These are phyloP conservation scores for Diaporthe nobilis DNA, from an alignment of 2,329 filamentous ascomycete genomes.

Conservation along the genomic window DNA sequence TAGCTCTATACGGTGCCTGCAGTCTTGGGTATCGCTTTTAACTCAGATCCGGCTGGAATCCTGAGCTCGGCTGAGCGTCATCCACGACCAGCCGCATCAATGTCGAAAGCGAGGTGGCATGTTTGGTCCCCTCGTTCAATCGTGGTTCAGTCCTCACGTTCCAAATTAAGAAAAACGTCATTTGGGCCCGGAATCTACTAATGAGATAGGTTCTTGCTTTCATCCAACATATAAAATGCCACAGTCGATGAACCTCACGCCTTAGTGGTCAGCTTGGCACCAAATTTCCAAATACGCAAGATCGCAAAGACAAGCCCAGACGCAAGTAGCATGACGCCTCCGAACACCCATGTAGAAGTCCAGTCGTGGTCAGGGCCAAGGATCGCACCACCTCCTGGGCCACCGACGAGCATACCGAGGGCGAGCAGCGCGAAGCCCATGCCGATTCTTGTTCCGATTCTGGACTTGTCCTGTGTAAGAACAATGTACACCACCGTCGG, in stretches of 20 bases:
- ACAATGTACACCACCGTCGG: constrained; percentile 55
- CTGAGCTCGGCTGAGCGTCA: not conserved
- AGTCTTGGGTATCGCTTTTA: not conserved
- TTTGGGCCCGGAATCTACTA: fast-evolving
- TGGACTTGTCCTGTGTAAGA: constrained; percentile 56
- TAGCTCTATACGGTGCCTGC: not conserved
- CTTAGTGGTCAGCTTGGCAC: not conserved
- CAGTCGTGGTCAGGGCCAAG: constrained; percentile 46
- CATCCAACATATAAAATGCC: no score
- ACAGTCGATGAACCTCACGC: not conserved
- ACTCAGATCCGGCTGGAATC: not conserved
- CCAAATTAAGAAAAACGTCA: not conserved
- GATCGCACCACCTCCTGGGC: constrained; percentile 53
- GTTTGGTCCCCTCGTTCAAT: no score
- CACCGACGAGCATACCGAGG: constrained; percentile 51
- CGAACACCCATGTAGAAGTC: constrained; percentile 46
- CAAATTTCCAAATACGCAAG: not conserved
- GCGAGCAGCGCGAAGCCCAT: constrained; percentile 52
- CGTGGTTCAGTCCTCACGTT: no score
- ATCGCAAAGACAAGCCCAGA: not conserved
- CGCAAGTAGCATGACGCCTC: constrained; percentile 38
- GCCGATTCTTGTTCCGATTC: constrained; percentile 59
- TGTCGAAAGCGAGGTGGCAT: no score
- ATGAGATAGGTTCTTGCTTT: not conserved
- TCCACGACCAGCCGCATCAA: not conserved